Base-by-base conservation (phyloP, 768 basidiomycete species). In the Tricholoma sp. region DNA sequence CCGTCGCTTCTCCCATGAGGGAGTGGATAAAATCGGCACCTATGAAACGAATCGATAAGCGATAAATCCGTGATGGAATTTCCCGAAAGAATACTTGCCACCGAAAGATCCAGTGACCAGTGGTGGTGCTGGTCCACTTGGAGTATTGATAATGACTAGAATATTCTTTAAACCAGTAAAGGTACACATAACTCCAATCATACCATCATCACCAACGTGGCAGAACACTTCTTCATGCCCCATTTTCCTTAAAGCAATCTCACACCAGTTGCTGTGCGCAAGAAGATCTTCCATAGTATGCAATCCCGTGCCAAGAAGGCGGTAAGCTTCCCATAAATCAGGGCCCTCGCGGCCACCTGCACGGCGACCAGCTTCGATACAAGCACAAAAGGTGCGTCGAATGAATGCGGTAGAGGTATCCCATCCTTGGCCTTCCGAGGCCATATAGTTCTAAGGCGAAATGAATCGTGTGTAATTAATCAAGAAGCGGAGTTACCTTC, bases 191-290 rank as follows among this genome's bases (percentile, higher is more conserved):
- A 31, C 10, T 49, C 4, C 47, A 31, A 31, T n/a, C 15, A 52
- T 55, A 75, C 80, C 80, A 58, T 77, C 75, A 42, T 86, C 82
- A 12, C 91, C 89, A 49, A 92, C 88, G 68, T 92, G 89, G 57
- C 85, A 85, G 70, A 92, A 92, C 13, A 91, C 86, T 42, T 88
- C 76, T 13, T 72, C 57, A 66, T 89, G 74, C 0, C 91, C 90
- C 73, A 90, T 75, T 59, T 83, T 85, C 59, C 82, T 77, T 7
- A 92, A 76, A 0, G 80, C 80, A 10, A 91, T 72, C 69, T 94
- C 89, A 69, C 86, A 86, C 81, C 86, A 91, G 70, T 92, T 85
- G 65, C 82, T 84, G 67, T 91, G 91, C 1, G 89, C 89, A 11
- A 86, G 72, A 39, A 91, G 77, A 66, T 92, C 88, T 65, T 91